These are phyloP conservation scores for Lentinus polychrous DNA, from an alignment of 1,284 basidiomycete genomes.

Conservation along the genomic window DNA sequence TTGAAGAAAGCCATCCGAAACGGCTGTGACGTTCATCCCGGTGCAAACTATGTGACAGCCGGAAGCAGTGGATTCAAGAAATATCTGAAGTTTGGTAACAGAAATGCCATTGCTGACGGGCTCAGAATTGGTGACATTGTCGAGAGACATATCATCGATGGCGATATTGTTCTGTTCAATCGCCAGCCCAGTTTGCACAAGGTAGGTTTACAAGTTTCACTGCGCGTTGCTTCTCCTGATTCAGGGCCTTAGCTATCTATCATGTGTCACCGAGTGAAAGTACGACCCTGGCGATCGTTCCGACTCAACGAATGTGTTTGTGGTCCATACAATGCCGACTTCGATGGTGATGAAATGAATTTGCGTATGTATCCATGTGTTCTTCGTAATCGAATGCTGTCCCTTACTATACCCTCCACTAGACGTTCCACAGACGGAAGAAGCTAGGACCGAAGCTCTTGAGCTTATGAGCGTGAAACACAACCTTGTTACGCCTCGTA, in stretches of 20 bases:
- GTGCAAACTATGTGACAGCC: constrained; percentile 89
- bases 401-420: constrained; percentile 3
- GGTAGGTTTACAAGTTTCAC: constrained; percentile 31
- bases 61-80: constrained; percentile 80
- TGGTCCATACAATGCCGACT: constrained; percentile 99
- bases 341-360: constrained; percentile 99
- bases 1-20: constrained; percentile 82
- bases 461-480: constrained; percentile 98
- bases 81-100: constrained; percentile 78
- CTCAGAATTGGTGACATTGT: constrained; percentile 84
- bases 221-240: constrained; percentile 17
- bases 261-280: constrained; percentile 97
- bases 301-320: constrained; percentile 99
- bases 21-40: constrained; percentile 89
- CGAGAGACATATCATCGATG: constrained; percentile 92
- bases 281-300: constrained; percentile 97
- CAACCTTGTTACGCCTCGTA: constrained; percentile 95
- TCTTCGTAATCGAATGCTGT: neutral
- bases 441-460: constrained; percentile 95
- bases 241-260: constrained; percentile 74
- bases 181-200: constrained; percentile 98
- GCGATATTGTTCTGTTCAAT: constrained; percentile 98
- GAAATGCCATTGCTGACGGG: constrained; percentile 69
- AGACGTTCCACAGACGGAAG: constrained; percentile 99
- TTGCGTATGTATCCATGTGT: constrained; percentile 72